phyloP scores from a whole-genome alignment of 2,329 filamentous ascomycete genomes.

The Claviceps pusilla region DNA sequence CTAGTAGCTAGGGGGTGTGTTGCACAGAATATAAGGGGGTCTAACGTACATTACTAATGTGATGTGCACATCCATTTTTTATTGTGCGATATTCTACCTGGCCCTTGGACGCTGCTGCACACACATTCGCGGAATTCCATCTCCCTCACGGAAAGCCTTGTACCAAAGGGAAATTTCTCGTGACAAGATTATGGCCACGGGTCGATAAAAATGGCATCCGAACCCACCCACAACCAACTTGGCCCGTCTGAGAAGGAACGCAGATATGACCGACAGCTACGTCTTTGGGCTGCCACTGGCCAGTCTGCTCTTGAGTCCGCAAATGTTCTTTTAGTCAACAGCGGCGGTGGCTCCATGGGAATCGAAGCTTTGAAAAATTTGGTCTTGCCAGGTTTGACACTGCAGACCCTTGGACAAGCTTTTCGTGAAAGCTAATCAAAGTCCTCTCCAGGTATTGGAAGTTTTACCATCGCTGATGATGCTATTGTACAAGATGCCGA shows the following conservation, averaged over 20 bases:
- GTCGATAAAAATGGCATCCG: neutral
- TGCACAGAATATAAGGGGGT: no score
- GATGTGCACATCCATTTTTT: no score
- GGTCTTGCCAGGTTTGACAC: slow-evolving; percentile 58
- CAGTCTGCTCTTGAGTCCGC: slow-evolving; percentile 83
- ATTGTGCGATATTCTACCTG: no score
- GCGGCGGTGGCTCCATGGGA: slow-evolving; percentile 71
- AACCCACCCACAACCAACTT: slow-evolving; percentile 21
- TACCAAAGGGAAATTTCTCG: neutral
- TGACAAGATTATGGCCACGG: neutral
- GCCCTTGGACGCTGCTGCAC: neutral
- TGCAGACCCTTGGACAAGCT: neutral
- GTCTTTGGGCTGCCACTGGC: slow-evolving; percentile 85
- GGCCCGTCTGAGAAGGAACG: slow-evolving; percentile 47
- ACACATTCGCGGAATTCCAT: neutral
- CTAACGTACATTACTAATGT: no score
- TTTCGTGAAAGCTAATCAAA: neutral
- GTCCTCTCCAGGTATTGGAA: slow-evolving; percentile 54
- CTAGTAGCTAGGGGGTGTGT: no score
- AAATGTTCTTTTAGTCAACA: slow-evolving; percentile 82
- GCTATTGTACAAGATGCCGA: slow-evolving; percentile 64
- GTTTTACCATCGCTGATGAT: slow-evolving; percentile 81
- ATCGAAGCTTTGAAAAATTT: slow-evolving; percentile 92
- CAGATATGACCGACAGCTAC: slow-evolving; percentile 89
- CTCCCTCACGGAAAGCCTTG: neutral